phyloP scores from a whole-genome alignment of 208 protist genomes.

The Vickermania spadyakhi region DNA sequence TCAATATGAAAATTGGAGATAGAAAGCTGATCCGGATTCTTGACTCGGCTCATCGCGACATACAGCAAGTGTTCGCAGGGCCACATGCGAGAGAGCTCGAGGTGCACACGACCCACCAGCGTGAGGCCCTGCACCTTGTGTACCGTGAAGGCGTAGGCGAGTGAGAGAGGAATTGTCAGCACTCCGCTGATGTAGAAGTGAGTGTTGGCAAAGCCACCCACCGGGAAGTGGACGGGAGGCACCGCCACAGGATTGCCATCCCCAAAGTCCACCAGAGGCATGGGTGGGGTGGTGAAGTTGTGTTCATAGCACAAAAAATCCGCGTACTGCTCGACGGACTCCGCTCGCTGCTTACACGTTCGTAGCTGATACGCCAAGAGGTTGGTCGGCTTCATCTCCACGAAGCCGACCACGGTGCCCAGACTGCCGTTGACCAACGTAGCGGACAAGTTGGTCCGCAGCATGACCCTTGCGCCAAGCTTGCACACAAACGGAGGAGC shows the following conservation, averaged over 20 bases:
- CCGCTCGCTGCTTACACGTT: slow-evolving; percentile 18
- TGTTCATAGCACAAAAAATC: slow-evolving; percentile 65
- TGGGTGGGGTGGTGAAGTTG: slow-evolving; percentile 32
- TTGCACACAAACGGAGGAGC: slow-evolving; percentile 39
- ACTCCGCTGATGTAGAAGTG: slow-evolving; percentile 57
- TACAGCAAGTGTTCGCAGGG: slow-evolving; percentile 85
- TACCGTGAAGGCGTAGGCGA: slow-evolving; percentile 89
- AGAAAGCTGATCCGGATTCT: slow-evolving; percentile 77
- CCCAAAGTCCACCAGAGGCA: slow-evolving; percentile 73
- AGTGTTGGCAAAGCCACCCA: slow-evolving; percentile 67
- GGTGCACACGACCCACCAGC: slow-evolving; percentile 70
- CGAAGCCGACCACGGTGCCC: slow-evolving; percentile 80
- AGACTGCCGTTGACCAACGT: slow-evolving; percentile 80
- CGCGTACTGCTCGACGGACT: slow-evolving; percentile 34
- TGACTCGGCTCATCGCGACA: slow-evolving; percentile 80
- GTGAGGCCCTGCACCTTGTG: slow-evolving; percentile 89
- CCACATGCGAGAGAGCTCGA: slow-evolving; percentile 85
- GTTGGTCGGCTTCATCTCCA: slow-evolving; percentile 19
- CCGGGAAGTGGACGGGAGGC: slow-evolving; percentile 45
- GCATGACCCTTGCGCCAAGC: slow-evolving; percentile 76
- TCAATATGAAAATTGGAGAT: slow-evolving; percentile 42
- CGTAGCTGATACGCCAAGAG: slow-evolving; percentile 32
- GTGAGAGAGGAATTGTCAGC: slow-evolving; percentile 60
- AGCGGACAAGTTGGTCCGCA: slow-evolving; percentile 59
- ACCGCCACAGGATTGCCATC: slow-evolving; percentile 37